Conservation (phyloP, 2,329 filamentous ascomycete species). For the Thelonectria discophora region DNA sequence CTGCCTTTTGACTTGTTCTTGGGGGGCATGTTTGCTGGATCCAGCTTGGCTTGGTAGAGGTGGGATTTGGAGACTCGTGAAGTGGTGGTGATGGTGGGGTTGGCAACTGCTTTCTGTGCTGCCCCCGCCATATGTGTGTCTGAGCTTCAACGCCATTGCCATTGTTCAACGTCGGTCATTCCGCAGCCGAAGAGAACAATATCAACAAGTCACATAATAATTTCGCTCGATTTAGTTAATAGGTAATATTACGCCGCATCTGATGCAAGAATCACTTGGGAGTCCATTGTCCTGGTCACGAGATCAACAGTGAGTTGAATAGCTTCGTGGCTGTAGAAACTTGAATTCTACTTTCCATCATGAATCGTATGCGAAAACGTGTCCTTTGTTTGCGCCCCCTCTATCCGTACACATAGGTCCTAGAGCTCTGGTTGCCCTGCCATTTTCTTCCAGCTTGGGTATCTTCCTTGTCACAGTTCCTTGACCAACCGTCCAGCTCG, state of each 20-base stretch:
- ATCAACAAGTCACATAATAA: background rate
- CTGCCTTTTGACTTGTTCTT: conserved; percentile 50
- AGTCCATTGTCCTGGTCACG: background rate
- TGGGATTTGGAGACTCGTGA: conserved; percentile 31
- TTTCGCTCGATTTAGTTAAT: background rate
- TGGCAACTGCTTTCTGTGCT: conserved; percentile 28
- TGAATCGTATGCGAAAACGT: conserved; percentile 12
- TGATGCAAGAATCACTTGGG: background rate
- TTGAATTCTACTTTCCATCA: conserved; percentile 1
- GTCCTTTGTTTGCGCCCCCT: background rate
- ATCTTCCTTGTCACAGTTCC: conserved; percentile 4
- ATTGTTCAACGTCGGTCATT: conserved; percentile 14
- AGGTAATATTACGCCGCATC: background rate
- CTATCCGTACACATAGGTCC: background rate
- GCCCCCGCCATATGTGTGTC: conserved; percentile 36
- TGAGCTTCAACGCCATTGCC: conserved; percentile 2
- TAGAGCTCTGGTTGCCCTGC: background rate
- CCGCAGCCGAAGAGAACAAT: background rate
- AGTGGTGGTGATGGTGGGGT: conserved; percentile 38
- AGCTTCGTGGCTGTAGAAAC: conserved; percentile 10
- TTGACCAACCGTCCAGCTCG: background rate
- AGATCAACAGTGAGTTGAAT: background rate
- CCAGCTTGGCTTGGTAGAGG: conserved; percentile 19
- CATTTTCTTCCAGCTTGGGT: conserved; percentile 8
- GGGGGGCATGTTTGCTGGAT: conserved; percentile 46